Percentiles rank a stretch among this genome's conserved stretches.
Conservation (phyloP, 73 alveolate species). For the Paramecium biaurelia region DNA sequence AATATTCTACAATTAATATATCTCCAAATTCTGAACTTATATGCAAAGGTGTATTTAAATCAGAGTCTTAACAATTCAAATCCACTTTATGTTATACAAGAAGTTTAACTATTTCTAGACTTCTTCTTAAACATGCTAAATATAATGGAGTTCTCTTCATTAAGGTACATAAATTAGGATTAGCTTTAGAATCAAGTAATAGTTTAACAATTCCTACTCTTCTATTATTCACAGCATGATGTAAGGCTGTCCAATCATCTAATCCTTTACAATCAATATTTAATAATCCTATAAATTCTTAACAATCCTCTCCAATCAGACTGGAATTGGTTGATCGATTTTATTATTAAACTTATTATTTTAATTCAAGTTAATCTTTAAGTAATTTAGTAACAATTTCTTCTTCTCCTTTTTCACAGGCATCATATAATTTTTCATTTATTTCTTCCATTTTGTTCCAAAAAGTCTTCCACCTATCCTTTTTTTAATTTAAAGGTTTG, state of each 20-base stretch:
- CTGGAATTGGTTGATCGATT: neutral
- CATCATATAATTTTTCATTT: neutral
- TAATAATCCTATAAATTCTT: neutral
- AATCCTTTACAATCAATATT: conserved; percentile 66
- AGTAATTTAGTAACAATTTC: neutral
- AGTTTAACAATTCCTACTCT: neutral
- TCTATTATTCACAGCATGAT: conserved; percentile 60
- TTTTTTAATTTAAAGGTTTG: neutral
- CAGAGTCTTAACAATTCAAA: conserved; percentile 40
- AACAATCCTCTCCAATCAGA: neutral
- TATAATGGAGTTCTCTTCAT: conserved; percentile 49
- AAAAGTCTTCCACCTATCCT: conserved; percentile 8
- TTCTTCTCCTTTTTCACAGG: conserved; percentile 25
- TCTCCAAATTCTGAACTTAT: conserved; percentile 60
- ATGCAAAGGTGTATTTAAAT: conserved; percentile 59
- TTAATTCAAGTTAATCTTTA: neutral
- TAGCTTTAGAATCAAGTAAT: conserved; percentile 43
- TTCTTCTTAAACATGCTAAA: conserved; percentile 29
- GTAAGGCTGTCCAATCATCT: conserved; percentile 85
- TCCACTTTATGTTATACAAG: neutral
- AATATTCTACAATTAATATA: conserved; percentile 15
- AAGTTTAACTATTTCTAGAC: conserved; percentile 9
- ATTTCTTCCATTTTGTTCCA: conserved; percentile 17
- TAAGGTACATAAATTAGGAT: conserved; percentile 25
- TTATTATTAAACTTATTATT: neutral